Base-by-base conservation (phyloP, 352 stramenopile species). In the Phytopythium montanum region DNA sequence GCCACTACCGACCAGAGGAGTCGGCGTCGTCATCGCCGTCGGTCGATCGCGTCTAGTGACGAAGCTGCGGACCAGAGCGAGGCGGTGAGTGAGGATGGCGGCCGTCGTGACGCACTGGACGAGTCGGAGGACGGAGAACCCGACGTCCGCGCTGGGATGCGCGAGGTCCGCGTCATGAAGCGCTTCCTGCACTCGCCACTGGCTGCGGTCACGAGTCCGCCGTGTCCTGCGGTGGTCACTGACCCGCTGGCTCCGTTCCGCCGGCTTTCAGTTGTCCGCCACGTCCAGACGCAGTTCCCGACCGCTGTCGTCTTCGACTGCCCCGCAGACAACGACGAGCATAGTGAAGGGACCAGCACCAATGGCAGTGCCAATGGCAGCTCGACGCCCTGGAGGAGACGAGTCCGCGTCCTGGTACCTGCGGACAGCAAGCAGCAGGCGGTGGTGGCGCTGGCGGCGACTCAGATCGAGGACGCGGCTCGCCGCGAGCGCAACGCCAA, bases 181-280 rank as follows among this genome's bases (percentile, higher is more conserved):
- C 56, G 42, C 18, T 86, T 86, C 38, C 55, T 86, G 7, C 36
- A 73, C 39, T 56, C 69, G 2, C 59, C 61, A 14, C 50, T 85
- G 23, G 66, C 50, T 8, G 0, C 46, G n/a, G n/a, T n/a, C n/a
- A n/a, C 10, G 7, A 26, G 31, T 41, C 29, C 49, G 28, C 49
- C 56, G 2, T 68, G 72, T 21, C 67, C 71, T 25, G 68, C 65
- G 5, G 76, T 87, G 41, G 68, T 90, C 46, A 92, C 72, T 21
- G 76, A 85, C 38, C 75, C 78, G 19, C 63, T 86, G 19, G 73
- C 80, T 5, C 82, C 82, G 0, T 91, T 93, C 51, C 83, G 75
- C 34, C 77, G 81, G 8, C 70, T 79, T 46, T 76, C 81, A 6
- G 45, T 91, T 18, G 69, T 88, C 49, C 59, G 79, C 39, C 66